These are phyloP conservation scores for Sechiopsis laciniata DNA, from an alignment of 306 rosid genomes.

Conservation along the genomic window DNA sequence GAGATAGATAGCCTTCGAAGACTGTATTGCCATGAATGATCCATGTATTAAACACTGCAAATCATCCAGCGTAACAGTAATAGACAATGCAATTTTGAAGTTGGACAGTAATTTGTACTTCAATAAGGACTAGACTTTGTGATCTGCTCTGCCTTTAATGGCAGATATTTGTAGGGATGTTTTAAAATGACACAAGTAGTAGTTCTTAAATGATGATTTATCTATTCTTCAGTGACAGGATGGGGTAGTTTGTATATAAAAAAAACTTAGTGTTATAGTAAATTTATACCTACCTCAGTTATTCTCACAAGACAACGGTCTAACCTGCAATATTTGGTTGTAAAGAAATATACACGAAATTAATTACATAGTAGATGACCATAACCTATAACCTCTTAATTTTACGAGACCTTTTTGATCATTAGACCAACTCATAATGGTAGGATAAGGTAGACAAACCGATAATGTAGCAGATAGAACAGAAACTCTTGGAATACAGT, in stretches of 20 bases:
- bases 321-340: too few species aligned
- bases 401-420: too few species aligned
- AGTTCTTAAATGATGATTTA: not conserved
- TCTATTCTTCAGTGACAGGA: not conserved
- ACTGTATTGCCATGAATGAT: not conserved
- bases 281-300: too few species aligned
- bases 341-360: too few species aligned
- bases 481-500: too few species aligned
- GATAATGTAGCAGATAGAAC: not conserved
- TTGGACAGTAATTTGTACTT: not conserved
- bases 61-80: conserved; percentile 4
- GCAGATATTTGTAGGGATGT: not conserved
- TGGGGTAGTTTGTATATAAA: too few species aligned
- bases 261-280: too few species aligned
- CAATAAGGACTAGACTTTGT: not conserved
- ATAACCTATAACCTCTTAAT: too few species aligned
- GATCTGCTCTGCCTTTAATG: not conserved
- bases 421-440: too few species aligned
- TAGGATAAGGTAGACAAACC: not conserved
- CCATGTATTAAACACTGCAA: not conserved
- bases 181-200: not conserved
- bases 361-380: too few species aligned
- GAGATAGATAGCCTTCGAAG: not conserved
- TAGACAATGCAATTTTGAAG: not conserved
- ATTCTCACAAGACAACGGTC: too few species aligned